Evolutionary conservation across 1,139 yeast species (phyloP).

Genomic region (Protomyces lactucae-debilis): DNA sequence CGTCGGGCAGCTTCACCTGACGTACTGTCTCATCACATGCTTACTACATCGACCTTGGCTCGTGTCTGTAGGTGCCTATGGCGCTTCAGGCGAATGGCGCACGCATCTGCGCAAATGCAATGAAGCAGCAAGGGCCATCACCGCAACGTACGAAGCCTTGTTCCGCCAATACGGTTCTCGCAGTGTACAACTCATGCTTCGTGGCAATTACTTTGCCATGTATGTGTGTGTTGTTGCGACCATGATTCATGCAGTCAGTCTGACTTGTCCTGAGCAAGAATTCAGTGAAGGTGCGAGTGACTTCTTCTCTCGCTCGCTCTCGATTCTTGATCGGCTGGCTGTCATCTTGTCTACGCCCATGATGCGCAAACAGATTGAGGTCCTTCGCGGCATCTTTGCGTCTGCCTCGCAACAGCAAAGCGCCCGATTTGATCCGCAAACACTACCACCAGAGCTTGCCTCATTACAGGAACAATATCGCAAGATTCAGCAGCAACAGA

Average conservation of each 20-base stretch:
- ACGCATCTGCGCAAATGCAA: slow-evolving; percentile 11
- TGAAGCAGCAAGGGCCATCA: slow-evolving; percentile 7
- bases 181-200: slow-evolving; percentile 17
- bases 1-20: slow-evolving; percentile 58
- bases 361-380: slow-evolving; percentile 9
- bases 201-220: slow-evolving; percentile 14
- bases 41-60: slow-evolving; percentile 60
- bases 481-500: slow-evolving; percentile 8
- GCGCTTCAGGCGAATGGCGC: slow-evolving; percentile 22
- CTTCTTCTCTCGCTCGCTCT: slow-evolving; percentile 2
- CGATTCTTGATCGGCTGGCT: slow-evolving; percentile 14
- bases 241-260: slow-evolving; percentile 21
- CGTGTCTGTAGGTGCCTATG: slow-evolving; percentile 16
- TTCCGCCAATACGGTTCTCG: slow-evolving; percentile 18
- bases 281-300: slow-evolving; percentile 17
- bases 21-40: slow-evolving; percentile 67
- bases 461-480: slow-evolving; percentile 12
- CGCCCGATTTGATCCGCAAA: slow-evolving; percentile 1
- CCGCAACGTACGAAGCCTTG: slow-evolving; percentile 1
- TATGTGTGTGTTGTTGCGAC: slow-evolving; percentile 18
- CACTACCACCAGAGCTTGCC: slow-evolving; percentile 14
- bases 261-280: slow-evolving; percentile 20
- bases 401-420: not conserved
- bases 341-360: slow-evolving; percentile 7
- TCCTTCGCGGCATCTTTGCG: slow-evolving; percentile 6